Conservation (phyloP, 805 yeast genomes). For the Saturnispora quitensis region DNA sequence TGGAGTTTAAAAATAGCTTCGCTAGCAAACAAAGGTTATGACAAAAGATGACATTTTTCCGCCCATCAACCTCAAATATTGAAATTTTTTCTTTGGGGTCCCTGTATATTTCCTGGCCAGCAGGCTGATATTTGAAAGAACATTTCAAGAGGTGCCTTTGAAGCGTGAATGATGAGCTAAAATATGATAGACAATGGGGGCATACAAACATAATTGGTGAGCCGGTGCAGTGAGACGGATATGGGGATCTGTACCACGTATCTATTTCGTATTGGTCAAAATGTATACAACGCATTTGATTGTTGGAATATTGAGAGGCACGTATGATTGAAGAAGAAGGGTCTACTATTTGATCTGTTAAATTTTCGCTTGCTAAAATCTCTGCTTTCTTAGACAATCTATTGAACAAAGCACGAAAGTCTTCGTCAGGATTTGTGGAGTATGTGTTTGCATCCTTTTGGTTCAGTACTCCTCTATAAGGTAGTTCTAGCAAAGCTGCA, state of each 20-base stretch:
- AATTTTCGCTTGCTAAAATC: slow-evolving; percentile 27
- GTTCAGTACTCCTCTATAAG: slow-evolving; percentile 57
- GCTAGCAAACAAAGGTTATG: slow-evolving; percentile 87
- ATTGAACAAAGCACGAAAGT: slow-evolving; percentile 30
- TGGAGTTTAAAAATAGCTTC: slow-evolving; percentile 80
- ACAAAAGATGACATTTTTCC: slow-evolving; percentile 72
- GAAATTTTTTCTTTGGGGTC: slow-evolving; percentile 48
- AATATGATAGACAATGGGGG: slow-evolving; percentile 75
- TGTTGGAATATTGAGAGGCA: slow-evolving; percentile 1
- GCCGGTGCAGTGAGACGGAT: slow-evolving; percentile 74
- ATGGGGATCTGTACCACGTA: slow-evolving; percentile 91
- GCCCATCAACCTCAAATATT: slow-evolving; percentile 89
- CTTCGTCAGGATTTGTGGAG: slow-evolving; percentile 48
- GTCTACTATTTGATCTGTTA: not conserved
- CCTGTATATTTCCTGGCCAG: slow-evolving; percentile 86
- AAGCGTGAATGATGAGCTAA: slow-evolving; percentile 56
- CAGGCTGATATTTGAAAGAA: slow-evolving; percentile 56
- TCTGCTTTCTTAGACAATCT: slow-evolving; percentile 33
- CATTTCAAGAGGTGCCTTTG: slow-evolving; percentile 74
- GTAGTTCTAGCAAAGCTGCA: slow-evolving; percentile 40
- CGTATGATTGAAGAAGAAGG: not conserved
- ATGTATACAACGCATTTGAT: slow-evolving; percentile 27
- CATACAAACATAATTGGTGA: slow-evolving; percentile 63
- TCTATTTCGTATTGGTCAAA: slow-evolving; percentile 67
- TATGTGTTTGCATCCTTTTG: slow-evolving; percentile 51